Conservation (phyloP, 1,284 basidiomycete genomes). For the Austroboletus rostrupii region DNA sequence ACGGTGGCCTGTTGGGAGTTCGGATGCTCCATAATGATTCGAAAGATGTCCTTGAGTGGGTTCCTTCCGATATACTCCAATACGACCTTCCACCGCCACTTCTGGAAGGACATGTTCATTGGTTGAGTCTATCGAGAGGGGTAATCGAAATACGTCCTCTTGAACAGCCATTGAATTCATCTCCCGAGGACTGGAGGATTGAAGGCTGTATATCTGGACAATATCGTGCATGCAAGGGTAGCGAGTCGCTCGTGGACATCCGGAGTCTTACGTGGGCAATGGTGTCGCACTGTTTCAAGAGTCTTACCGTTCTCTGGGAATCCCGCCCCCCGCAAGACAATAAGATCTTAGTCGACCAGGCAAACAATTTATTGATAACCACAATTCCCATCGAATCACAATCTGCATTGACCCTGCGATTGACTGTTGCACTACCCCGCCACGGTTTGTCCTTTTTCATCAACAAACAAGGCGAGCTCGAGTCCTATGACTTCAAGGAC, state of each 20-base stretch:
- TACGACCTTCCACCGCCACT: slow-evolving; percentile 35
- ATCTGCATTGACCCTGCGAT: background rate
- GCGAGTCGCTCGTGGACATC: slow-evolving; percentile 22
- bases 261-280: slow-evolving; percentile 27
- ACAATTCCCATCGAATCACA: background rate
- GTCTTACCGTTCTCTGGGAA: background rate
- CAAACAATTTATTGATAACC: slow-evolving; percentile 27
- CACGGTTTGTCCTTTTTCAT: background rate
- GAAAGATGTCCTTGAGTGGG: slow-evolving; percentile 19
- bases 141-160: slow-evolving; percentile 35
- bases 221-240: slow-evolving; percentile 13
- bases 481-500: background rate
- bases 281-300: slow-evolving; percentile 23
- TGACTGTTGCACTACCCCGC: slow-evolving; percentile 40
- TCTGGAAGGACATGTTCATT: slow-evolving; percentile 32
- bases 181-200: slow-evolving; percentile 8
- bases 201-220: background rate
- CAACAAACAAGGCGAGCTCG: background rate
- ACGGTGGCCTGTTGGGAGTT: background rate
- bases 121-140: slow-evolving; percentile 28
- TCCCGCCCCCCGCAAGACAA: no score
- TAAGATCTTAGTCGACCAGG: no score
- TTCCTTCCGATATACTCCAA: background rate
- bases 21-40: background rate
- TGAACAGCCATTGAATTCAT: slow-evolving; percentile 14